Evolutionary conservation across 164 flowering plant species (phyloP).

Genomic region (Kalanchoe fedtschenkoi): DNA sequence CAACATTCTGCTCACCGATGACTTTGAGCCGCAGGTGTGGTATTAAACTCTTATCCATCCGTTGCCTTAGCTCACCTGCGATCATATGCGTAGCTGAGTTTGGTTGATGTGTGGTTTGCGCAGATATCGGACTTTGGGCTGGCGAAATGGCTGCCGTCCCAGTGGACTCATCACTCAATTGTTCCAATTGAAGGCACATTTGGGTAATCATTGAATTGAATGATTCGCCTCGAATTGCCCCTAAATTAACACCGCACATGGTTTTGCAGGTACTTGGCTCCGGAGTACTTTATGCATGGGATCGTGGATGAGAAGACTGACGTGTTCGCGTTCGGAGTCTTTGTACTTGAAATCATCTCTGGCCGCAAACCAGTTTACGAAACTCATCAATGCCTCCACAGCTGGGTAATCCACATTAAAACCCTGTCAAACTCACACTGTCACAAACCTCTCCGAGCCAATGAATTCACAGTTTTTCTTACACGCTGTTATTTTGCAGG

Average conservation of each 20-base stretch:
- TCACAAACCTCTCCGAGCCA: neutral
- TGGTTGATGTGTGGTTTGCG: neutral
- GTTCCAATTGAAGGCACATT: conserved; percentile 92
- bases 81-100: neutral
- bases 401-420: conserved; percentile 50
- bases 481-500: conserved; percentile 23
- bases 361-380: conserved; percentile 77
- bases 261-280: conserved; percentile 67
- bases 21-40: conserved; percentile 80
- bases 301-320: conserved; percentile 96
- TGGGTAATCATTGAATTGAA: conserved; percentile 34
- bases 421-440: neutral
- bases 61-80: too few relatives aligned
- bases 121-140: conserved; percentile 94
- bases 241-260: neutral
- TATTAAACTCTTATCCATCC: too few relatives aligned
- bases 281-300: conserved; percentile 94
- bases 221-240: neutral
- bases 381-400: conserved; percentile 72
- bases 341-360: conserved; percentile 68
- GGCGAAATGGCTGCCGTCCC: conserved; percentile 96
- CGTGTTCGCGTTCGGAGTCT: conserved; percentile 89
- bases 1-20: conserved; percentile 58
- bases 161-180: conserved; percentile 88
- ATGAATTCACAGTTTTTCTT: neutral